Base-by-base conservation (phyloP, 305 asterid species). In the Ilex paraguariensis region DNA sequence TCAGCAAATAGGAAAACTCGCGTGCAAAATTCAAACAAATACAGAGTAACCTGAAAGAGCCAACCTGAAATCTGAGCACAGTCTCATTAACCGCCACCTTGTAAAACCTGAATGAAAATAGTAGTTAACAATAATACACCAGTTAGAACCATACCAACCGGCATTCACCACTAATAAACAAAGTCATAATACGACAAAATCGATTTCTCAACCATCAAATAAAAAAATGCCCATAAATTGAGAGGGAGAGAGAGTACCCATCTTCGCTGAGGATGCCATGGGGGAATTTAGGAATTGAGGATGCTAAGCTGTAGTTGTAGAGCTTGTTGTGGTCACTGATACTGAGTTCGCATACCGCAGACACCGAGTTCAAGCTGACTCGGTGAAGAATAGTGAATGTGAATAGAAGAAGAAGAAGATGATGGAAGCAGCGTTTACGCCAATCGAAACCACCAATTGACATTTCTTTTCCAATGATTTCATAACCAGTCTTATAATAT, bases 41-140 rank as follows among this genome's bases (percentile, higher is more conserved):
- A 81, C 56, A 82, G 64, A 60, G 85, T 83, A 74, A 85, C 96
- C 96, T 85, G 91, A 79, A 72, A 77, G 74, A 74, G 90, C 90
- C 84, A 90, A 92, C 98, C 97, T 90, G 98, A 92, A 92, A 90
- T 97, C 94, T 84, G 45, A 92, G 82, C 90, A 85, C 85, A 31
- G 87, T 82, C 83, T 81, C 94, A 81, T 92, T 92, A 36, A 74
- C 90, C 65, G 83, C 84, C 79, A 90, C 98, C 83, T 82, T 90
- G 84, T 90, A 90, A 78, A 87, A 90, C 94, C 98, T 92, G 74
- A 61, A 66, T 63, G 57, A 61, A 65, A 53, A 57, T 59, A 36
- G 54, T 36, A 55, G 51, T 31, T 68, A 66, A 46, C 56, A 65
- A 60, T 46, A 4, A 4, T 46, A 3, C 15, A 7, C 52, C 52